phyloP scores from a whole-genome alignment of 768 basidiomycete species.

The Serendipita sp. region DNA sequence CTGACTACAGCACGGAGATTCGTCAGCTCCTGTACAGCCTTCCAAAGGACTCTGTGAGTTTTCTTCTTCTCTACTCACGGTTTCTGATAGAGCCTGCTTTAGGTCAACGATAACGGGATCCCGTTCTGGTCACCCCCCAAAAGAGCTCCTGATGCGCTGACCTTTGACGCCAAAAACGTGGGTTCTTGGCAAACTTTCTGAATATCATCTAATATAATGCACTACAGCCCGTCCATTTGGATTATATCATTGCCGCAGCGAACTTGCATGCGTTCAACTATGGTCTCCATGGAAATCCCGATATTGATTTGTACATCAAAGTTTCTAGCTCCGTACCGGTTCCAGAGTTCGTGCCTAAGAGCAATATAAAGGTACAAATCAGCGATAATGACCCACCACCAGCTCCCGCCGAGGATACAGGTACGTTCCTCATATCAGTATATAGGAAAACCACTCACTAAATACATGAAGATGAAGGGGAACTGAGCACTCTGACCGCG shows the following conservation, averaged over 20 bases:
- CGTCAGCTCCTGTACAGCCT: constrained; percentile 84
- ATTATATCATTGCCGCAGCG: constrained; percentile 82
- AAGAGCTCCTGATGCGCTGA: constrained; percentile 81
- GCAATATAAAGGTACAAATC: constrained; percentile 84
- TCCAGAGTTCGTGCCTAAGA: constrained; percentile 85
- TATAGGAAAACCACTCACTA: constrained; percentile 12
- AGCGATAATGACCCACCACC: constrained; percentile 82
- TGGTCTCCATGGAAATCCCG: constrained; percentile 79
- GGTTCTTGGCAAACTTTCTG: constrained; percentile 19
- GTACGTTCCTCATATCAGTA: constrained; percentile 19
- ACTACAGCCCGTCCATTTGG: constrained; percentile 62
- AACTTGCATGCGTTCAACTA: constrained; percentile 98
- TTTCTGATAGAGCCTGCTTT: neutral
- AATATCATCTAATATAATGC: neutral
- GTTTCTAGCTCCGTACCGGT: constrained; percentile 70
- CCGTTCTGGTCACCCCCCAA: constrained; percentile 99
- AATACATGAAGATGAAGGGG: constrained; percentile 38
- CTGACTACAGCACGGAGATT: constrained; percentile 84
- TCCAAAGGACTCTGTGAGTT: constrained; percentile 70
- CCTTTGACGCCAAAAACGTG: constrained; percentile 78
- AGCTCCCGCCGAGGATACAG: constrained; percentile 23
- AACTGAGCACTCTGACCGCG: constrained; percentile 36
- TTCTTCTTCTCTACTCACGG: neutral
- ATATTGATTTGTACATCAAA: constrained; percentile 66
- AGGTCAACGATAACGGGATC: constrained; percentile 63